Evolutionary conservation across 805 yeast species (phyloP).

Genomic region (Ogataea trehalophila): DNA sequence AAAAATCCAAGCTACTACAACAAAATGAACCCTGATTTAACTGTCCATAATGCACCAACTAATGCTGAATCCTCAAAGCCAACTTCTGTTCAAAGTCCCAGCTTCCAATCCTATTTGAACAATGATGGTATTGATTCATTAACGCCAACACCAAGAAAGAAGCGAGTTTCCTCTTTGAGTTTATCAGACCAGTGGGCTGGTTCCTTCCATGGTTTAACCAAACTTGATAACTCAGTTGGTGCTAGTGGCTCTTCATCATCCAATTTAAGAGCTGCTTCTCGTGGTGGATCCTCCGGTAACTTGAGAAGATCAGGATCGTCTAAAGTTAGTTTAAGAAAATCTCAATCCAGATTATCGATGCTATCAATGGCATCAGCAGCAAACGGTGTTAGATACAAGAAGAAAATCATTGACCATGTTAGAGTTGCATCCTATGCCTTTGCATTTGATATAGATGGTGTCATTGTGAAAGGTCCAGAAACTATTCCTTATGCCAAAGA

Average conservation of each 20-base stretch:
- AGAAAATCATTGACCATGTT: constrained; percentile 56
- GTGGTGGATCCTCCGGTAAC: constrained; percentile 14
- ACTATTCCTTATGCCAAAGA: constrained; percentile 76
- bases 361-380: constrained; percentile 24
- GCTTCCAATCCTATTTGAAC: constrained; percentile 49
- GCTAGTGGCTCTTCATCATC: constrained; percentile 9
- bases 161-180: constrained; percentile 61
- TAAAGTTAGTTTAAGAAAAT: constrained; percentile 15
- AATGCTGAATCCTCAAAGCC: constrained; percentile 10
- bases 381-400: constrained; percentile 40
- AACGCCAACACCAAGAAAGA: constrained; percentile 56
- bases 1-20: not conserved
- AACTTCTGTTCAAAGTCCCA: constrained; percentile 11
- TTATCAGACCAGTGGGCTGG: constrained; percentile 66
- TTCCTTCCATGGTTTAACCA: constrained; percentile 19
- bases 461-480: constrained; percentile 76
- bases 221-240: constrained; percentile 13
- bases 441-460: constrained; percentile 93
- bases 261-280: not conserved
- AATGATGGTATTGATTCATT: constrained; percentile 70
- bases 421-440: constrained; percentile 81
- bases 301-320: constrained; percentile 15
- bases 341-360: constrained; percentile 25
- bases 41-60: constrained; percentile 13
- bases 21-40: not conserved